These are phyloP conservation scores for Fusarium setosum DNA, from an alignment of 2,329 filamentous ascomycete species.

Conservation along the genomic window DNA sequence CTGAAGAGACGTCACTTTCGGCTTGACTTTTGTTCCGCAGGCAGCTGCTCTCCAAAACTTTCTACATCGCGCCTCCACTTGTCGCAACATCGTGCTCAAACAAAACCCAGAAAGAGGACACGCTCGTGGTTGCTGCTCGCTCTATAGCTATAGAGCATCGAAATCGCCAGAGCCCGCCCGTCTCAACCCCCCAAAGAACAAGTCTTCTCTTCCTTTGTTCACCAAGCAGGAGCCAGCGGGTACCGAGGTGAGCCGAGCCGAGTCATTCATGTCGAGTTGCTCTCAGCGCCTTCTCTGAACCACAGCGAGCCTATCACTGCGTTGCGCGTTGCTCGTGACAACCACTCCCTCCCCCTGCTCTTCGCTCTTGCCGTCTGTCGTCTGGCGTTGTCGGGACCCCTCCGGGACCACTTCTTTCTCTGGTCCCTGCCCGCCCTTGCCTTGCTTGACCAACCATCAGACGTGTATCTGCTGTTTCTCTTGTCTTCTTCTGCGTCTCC, in stretches of 20 bases:
- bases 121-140: conserved; percentile 19
- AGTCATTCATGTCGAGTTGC: conserved; percentile 47
- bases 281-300: conserved; percentile 39
- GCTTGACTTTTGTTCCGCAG: conserved; percentile 35
- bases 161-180: conserved; percentile 15
- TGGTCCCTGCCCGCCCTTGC: conserved; percentile 32
- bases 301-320: conserved; percentile 37
- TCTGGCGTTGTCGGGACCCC: conserved; percentile 20
- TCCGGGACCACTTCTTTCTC: conserved; percentile 42
- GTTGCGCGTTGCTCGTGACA: conserved; percentile 47
- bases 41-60: conserved; percentile 29
- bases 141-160: conserved; percentile 18
- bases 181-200: conserved; percentile 14
- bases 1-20: conserved; percentile 18
- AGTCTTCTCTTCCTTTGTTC: conserved; percentile 14
- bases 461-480: conserved; percentile 27
- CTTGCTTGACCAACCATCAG: conserved; percentile 38
- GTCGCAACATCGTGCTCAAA: conserved; percentile 24
- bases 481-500: conserved; percentile 28
- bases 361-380: conserved; percentile 16
- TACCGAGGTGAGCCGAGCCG: conserved; percentile 47
- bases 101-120: conserved; percentile 25
- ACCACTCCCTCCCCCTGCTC: conserved; percentile 37
- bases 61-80: conserved; percentile 21
- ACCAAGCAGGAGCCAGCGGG: conserved; percentile 34